Percentiles rank a stretch among this genome's conserved stretches.
Evolutionary conservation across 1,284 basidiomycete genomes (phyloP).

Genomic region (Mycosarcoma maydis): DNA sequence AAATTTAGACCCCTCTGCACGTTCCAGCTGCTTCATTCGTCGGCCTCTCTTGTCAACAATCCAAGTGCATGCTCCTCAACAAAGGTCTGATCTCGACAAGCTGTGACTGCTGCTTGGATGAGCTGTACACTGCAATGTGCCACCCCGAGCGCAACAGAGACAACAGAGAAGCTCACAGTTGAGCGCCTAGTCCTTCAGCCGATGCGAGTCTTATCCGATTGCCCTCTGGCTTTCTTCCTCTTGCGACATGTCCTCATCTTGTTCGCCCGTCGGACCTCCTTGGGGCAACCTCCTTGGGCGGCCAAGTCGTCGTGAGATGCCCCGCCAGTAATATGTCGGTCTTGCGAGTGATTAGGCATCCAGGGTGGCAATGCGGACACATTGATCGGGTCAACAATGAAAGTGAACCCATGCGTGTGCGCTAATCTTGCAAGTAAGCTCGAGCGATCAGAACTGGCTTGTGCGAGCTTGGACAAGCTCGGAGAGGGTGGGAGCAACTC

Average conservation of each 20-base stretch:
- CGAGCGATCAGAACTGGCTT: conserved; percentile 22
- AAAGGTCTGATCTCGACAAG: neutral
- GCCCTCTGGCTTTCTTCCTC: too few species aligned
- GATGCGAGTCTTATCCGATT: too few species aligned
- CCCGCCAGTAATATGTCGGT: too few species aligned
- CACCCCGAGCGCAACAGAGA: neutral
- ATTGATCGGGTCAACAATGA: too few species aligned
- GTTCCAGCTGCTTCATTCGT: conserved; percentile 15
- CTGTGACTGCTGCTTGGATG: neutral
- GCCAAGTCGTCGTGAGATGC: too few species aligned
- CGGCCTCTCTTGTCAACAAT: conserved; percentile 3
- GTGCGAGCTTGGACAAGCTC: conserved; percentile 12
- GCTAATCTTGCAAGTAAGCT: too few species aligned
- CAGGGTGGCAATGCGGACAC: too few species aligned
- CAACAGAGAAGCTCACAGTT: neutral
- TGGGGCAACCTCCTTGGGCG: too few species aligned
- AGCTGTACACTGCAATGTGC: neutral
- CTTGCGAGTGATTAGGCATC: too few species aligned
- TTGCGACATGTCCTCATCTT: too few species aligned
- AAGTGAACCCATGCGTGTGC: too few species aligned
- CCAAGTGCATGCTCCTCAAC: neutral
- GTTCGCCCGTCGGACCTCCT: too few species aligned
- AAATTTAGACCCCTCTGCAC: conserved; percentile 33
- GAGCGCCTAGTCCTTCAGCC: neutral
- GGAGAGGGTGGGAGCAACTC: neutral